Evolutionary conservation across 352 stramenopile species (phyloP), one percentile per base, ranked within the genome.

Genomic region (Ochromonadaceae sp.): DNA sequence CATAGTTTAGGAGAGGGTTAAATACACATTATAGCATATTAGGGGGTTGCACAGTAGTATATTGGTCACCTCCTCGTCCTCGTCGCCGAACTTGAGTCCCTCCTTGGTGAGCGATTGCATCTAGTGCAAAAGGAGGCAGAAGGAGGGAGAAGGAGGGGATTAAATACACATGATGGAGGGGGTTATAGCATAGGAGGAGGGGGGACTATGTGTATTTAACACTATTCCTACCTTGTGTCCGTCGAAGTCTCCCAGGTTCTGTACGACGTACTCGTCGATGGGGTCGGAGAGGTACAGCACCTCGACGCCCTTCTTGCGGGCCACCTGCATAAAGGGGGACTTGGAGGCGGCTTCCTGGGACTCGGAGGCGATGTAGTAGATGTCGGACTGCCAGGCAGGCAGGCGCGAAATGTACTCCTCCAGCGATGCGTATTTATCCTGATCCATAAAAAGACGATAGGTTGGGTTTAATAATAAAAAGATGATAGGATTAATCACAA

Each of bases 281-380:
- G 93, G 92, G 72, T 99, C 94, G 34, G 95, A 80, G 87, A 99
- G 97, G 88, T 90, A 99, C 20, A 99, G 72, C 38, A 98, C 91
- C 79, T 99, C 94, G 70, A 97, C 96, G 66, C 91, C 92, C 89
- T 98, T 99, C 86, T 98, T 98, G 85, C 97, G 98, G 36, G 98
- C 83, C 79, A 96, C 96, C 83, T 99, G 92, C 73, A 98, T 91
- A 87, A 99, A 99, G 34, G 93, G 93, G 42, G 90, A 97, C 75
- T 92, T 96, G 81, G 98, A 90, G 41, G 98, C 92, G n/a, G 87
- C 85, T 74, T 95, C 91, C 85, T 97, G 96, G 72, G 82, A 96
- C 79, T 99, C 93, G 53, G 92, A 92, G 65, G 92, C 98, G 61
- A 99, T 90, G 86, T 99, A 99, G 86, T 98, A 99, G 73, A 99